phyloP scores from a whole-genome alignment of 148 eudicot species.

The Heliosperma pusillum region DNA sequence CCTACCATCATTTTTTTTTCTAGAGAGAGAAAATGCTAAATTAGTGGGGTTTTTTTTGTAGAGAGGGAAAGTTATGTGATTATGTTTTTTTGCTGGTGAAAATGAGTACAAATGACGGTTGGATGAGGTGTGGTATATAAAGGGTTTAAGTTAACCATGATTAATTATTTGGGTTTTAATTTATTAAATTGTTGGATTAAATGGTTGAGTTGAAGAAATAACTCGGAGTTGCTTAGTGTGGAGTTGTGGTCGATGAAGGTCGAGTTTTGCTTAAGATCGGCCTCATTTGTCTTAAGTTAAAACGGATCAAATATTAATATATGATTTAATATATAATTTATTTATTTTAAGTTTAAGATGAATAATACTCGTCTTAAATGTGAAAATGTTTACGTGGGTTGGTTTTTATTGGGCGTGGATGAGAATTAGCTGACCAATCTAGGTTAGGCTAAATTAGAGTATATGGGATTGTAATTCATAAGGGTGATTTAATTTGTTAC shows the following conservation, averaged over 20 bases:
- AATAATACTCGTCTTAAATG: no score
- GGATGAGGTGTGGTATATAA: conserved; percentile 28
- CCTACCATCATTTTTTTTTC: conserved; percentile 40
- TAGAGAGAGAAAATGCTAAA: not conserved
- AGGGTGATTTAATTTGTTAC: no score
- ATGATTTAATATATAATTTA: no score
- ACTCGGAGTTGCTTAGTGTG: conserved; percentile 23
- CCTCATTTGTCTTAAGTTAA: no score
- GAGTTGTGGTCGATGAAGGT: not conserved
- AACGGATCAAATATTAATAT: no score
- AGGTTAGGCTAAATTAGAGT: not conserved
- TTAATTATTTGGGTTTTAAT: conserved; percentile 9
- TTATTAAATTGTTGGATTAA: conserved; percentile 17
- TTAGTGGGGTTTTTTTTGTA: not conserved
- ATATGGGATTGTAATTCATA: no score
- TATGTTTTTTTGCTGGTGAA: conserved; percentile 9
- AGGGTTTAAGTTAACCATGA: conserved; percentile 30
- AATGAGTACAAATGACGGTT: conserved; percentile 14
- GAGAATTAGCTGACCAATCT: conserved; percentile 3
- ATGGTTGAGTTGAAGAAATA: not conserved
- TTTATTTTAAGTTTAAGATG: no score
- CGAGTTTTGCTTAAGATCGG: no score
- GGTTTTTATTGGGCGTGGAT: conserved; percentile 3
- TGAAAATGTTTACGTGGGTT: not conserved
- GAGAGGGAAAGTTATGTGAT: not conserved